A percentile compares a stretch with the other conserved stretches of the same genome.
These are phyloP conservation scores for Colletotrichum limetticola DNA, from an alignment of 2,329 filamentous ascomycete species.

Conservation along the genomic window DNA sequence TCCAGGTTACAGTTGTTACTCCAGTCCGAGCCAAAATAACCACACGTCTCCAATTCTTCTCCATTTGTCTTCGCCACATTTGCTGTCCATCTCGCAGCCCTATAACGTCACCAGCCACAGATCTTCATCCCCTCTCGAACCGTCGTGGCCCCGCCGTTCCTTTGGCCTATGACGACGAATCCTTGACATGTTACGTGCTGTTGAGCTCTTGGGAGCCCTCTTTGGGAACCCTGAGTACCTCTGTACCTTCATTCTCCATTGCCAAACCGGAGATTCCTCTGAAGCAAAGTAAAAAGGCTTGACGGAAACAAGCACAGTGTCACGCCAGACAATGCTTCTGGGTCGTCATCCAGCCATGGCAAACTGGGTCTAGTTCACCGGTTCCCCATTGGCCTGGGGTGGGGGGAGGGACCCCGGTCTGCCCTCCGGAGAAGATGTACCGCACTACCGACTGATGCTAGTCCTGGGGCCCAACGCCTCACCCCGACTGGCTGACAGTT, in stretches of 20 bases:
- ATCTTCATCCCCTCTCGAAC: conserved; percentile 29
- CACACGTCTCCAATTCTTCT: neutral
- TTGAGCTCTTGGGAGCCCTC: neutral
- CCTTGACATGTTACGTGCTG: conserved; percentile 15
- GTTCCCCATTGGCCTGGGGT: conserved; percentile 8
- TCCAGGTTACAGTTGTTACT: neutral
- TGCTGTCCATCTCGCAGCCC: conserved; percentile 18
- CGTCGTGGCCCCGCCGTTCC: conserved; percentile 20
- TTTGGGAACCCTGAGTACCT: neutral
- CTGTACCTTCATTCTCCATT: neutral
- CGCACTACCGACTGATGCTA: conserved; percentile 1
- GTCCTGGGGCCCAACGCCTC: neutral
- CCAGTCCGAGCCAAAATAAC: neutral
- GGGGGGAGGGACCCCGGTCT: neutral
- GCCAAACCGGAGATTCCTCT: neutral
- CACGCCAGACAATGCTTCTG: conserved; percentile 15
- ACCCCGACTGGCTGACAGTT: conserved; percentile 18
- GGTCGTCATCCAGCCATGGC: conserved; percentile 31
- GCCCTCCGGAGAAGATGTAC: conserved; percentile 27
- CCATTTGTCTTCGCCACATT: conserved; percentile 1
- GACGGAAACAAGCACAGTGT: conserved; percentile 29
- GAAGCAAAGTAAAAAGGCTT: conserved; percentile 14
- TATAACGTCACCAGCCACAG: conserved; percentile 37
- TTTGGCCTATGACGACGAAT: conserved; percentile 20
- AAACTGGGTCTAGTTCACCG: conserved; percentile 11